Base-by-base conservation (phyloP, 129 eudicot genomes). In the Chrysanthemum makinoi region DNA sequence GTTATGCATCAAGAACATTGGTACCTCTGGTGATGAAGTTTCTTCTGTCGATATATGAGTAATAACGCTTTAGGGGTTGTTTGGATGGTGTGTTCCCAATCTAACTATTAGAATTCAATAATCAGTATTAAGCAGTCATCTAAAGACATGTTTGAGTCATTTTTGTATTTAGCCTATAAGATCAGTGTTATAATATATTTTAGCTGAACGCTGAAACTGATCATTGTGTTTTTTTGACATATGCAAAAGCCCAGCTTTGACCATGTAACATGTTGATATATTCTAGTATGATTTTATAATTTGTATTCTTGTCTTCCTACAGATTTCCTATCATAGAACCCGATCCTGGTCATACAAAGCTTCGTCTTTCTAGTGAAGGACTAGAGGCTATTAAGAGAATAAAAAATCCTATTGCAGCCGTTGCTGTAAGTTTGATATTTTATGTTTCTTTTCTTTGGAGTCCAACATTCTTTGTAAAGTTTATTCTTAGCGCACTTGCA, bases 301-400 rank as follows among this genome's bases (percentile, higher is more conserved):
- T 20, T 65, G 49, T 24, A 26, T 68, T 80, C 43, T 74, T 47
- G 20, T 61, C 16, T 3, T 78, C 44, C 13, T 67, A 44, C 86
- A 95, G 99, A 76, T 88, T 95, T 84, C 99, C 99, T n/a, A 90
- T 95, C 67, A 75, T 90, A 74, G 99, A 95, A 84, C 99, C 99
- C 19, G 99, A 90, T 84, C 86, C 97, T 55, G 91, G 97, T 75
- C 99, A 95, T 75, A 95, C 99, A 73, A 90, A 90, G 76, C 93
- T 95, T 77, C 88, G 97, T 65, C 84, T 95, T 77, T 82, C 99
- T 10, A 83, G 85, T 73, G 97, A 85, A 72, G 97, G 99, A 47
- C 62, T 95, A 74, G 91, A 90, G 80, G 99, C 97, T 18, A 95
- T 95, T 66, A 79, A 80, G 84, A 88, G 86, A 81, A 90, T 95